Base-by-base conservation (phyloP, 306 rosid genomes). In the Prinsepia uniflora region DNA sequence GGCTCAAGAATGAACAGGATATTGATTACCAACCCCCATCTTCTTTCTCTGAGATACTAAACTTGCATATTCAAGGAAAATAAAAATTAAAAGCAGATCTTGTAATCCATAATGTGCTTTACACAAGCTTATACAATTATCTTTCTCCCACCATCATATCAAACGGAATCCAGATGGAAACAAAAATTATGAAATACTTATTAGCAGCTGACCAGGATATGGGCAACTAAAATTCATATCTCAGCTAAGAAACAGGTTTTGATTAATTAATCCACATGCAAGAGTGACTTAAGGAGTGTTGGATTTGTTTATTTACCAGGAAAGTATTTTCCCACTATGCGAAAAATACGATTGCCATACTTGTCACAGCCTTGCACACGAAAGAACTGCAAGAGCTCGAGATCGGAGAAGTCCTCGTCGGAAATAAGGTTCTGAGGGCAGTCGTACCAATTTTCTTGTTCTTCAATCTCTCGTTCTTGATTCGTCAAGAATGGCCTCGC, bases 401-500 rank as follows among this genome's bases (percentile, higher is more conserved):
- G 99, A 80, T 94, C 99, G 52, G 92, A 90, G 82, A 94, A 94
- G 73, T 94, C 99, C 70, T 94, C 99, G 56, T 94, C 92, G 49
- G 95, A 80, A 57, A 72, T 73, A 41, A 87, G 93, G 72, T 75
- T 36, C 65, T 88, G 97, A 40, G 95, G 72, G 68, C 98, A 94
- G 9, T 90, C 97, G 52, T 94, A 90, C 95, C 91, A 94, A 2
- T 55, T 86, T 10, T 94, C 98, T 39, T 79, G 82, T 44, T 83
- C 86, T 72, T 78, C 84, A 6, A 20, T 68, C 34, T 62, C 78
- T 44, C 61, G 17, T 20, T 67, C 78, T 18, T 24, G 18, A 18
- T 66, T 76, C 22, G 76, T 5, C 72, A 94, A 75, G 72, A 94
- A 87, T 12, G 96, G 99, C 50, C 99, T 84, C 0, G 95, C 86